These are phyloP conservation scores for Aspergillus biplanus DNA, from an alignment of 495 filamentous ascomycete species.

Conservation along the genomic window DNA sequence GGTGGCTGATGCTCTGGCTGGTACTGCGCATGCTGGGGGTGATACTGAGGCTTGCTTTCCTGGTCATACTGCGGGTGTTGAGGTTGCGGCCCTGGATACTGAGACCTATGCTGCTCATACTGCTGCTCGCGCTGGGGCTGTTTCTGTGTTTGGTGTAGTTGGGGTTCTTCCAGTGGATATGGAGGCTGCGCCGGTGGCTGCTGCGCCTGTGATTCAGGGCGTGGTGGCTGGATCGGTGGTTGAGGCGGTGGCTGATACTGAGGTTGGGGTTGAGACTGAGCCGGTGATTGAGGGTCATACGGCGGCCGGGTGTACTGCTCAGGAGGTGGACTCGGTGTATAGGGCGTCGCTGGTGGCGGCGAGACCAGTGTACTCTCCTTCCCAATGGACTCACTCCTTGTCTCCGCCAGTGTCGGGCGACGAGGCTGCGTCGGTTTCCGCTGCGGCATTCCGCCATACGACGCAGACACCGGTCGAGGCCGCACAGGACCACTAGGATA, in stretches of 20 bases:
- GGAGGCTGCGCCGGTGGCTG: neutral
- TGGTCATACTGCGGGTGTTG: neutral
- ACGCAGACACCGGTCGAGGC: neutral
- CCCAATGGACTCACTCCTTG: neutral
- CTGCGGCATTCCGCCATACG: conserved; percentile 5
- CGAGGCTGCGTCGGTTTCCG: conserved; percentile 3
- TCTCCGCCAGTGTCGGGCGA: neutral
- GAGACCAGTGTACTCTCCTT: neutral
- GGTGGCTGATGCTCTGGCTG: neutral
- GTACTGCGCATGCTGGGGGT: neutral
- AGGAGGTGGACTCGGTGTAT: neutral
- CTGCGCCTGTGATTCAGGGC: neutral
- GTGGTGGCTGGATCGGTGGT: neutral
- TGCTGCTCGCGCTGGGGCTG: neutral
- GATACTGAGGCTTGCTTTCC: neutral
- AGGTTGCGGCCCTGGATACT: neutral
- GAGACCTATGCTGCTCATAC: neutral
- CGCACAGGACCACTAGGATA: neutral
- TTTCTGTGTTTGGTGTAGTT: neutral
- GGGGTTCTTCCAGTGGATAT: neutral
- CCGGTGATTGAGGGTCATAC: neutral
- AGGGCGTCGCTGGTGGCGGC: neutral
- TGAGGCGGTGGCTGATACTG: neutral
- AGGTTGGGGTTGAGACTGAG: neutral
- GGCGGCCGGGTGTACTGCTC: neutral